Evolutionary conservation across 2,329 filamentous ascomycete genomes (phyloP).

Genomic region (Cladosporium austrohemisphaericum): DNA sequence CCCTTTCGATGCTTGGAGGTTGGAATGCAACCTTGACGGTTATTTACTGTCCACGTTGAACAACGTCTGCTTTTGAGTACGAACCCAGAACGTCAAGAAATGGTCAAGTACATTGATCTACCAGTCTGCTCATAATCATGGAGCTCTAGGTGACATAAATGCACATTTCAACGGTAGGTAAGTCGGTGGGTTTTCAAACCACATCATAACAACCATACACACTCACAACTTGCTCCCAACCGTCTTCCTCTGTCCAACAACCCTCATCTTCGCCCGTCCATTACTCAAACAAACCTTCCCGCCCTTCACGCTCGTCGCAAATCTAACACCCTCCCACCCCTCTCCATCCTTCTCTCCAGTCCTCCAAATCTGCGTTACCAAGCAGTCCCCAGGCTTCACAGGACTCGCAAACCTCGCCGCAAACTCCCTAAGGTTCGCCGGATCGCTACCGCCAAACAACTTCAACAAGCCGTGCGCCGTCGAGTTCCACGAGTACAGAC

Average conservation of each 20-base stretch:
- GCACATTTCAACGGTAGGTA: no score
- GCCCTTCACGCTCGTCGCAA: slow-evolving; percentile 70
- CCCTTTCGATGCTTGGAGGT: no score
- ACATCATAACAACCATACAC: not conserved
- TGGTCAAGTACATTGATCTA: no score
- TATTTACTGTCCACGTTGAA: no score
- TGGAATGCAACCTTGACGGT: no score
- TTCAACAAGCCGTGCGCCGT: slow-evolving; percentile 70
- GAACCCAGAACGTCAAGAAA: no score
- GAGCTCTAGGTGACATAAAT: no score
- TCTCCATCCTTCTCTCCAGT: slow-evolving; percentile 61
- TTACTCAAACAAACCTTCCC: slow-evolving; percentile 87
- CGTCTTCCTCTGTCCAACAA: slow-evolving; percentile 36
- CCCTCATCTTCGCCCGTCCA: slow-evolving; percentile 73
- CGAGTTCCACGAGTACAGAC: slow-evolving; percentile 81
- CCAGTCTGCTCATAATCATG: no score
- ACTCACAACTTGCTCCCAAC: slow-evolving; percentile 23
- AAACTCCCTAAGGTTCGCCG: slow-evolving; percentile 80
- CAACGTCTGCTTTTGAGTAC: no score
- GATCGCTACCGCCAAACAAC: slow-evolving; percentile 69
- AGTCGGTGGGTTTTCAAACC: no score
- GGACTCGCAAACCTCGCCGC: slow-evolving; percentile 83
- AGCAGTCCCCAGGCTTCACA: slow-evolving; percentile 76
- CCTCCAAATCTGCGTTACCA: slow-evolving; percentile 77
- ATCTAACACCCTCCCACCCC: slow-evolving; percentile 78